Percentiles rank a stretch among this genome's conserved stretches.
These are phyloP conservation scores for Jasminum sambac DNA, from an alignment of 257 asterid genomes.

Conservation along the genomic window DNA sequence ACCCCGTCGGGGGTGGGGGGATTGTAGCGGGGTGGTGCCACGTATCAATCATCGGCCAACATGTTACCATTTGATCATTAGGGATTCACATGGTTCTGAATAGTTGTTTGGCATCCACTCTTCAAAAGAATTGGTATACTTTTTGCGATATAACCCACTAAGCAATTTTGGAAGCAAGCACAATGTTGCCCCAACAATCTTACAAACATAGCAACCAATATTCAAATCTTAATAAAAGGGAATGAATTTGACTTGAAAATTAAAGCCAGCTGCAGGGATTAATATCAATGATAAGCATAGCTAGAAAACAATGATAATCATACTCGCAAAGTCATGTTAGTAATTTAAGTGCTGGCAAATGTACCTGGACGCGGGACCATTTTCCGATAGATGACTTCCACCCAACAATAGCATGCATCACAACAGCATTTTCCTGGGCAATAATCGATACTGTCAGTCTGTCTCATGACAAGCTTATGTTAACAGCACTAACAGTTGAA, in stretches of 20 bases:
- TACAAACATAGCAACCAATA: not conserved
- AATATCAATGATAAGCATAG: not conserved
- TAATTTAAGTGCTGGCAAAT: not conserved
- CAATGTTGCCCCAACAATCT: not conserved
- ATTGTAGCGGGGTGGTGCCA: no score
- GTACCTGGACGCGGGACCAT: slow-evolving; percentile 89
- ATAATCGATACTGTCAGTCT: slow-evolving; percentile 11
- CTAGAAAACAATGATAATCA: no score
- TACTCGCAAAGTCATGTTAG: not conserved
- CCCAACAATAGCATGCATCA: slow-evolving; percentile 69
- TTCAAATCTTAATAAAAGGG: not conserved
- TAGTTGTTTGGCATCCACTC: no score
- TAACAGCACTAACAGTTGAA: not conserved
- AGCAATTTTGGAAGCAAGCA: not conserved
- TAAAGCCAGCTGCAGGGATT: not conserved
- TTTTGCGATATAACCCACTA: no score
- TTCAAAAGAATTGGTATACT: no score
- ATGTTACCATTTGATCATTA: no score
- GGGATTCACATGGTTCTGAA: no score
- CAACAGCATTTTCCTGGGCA: slow-evolving; percentile 80
- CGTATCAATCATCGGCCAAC: no score
- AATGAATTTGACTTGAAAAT: not conserved
- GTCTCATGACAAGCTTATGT: not conserved
- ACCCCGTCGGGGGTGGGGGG: no score
- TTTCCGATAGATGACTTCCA: slow-evolving; percentile 83